These are phyloP conservation scores for Monosporozyma aquatica DNA, from an alignment of 805 yeast species.

Conservation along the genomic window DNA sequence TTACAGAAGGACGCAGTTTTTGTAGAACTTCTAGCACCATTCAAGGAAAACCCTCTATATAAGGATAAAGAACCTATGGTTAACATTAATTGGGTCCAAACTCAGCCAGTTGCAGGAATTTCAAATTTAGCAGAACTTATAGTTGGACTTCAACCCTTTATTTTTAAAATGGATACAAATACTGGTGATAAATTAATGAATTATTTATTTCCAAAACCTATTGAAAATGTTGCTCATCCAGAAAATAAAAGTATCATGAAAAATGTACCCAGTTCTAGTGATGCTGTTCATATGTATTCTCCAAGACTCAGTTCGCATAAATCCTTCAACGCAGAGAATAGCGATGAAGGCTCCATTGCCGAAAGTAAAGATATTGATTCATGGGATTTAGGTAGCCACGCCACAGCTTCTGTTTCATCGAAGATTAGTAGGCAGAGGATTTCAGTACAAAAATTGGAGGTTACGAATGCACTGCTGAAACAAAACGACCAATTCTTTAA, in stretches of 20 bases:
- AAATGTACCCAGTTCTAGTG: too few species aligned
- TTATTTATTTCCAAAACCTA: slow-evolving; percentile 38
- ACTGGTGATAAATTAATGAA: slow-evolving; percentile 43
- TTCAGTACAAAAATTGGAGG: slow-evolving; percentile 6
- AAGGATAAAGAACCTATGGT: slow-evolving; percentile 31
- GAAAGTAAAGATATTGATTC: slow-evolving; percentile 12
- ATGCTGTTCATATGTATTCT: neutral
- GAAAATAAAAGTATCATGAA: neutral
- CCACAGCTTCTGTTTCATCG: neutral
- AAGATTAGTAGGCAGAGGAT: neutral
- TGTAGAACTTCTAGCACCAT: slow-evolving; percentile 45
- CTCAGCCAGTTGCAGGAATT: slow-evolving; percentile 59
- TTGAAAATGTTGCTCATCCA: neutral
- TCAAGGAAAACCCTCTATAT: slow-evolving; percentile 15
- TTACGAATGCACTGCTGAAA: slow-evolving; percentile 2
- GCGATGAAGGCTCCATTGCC: neutral
- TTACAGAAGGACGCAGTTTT: slow-evolving; percentile 39
- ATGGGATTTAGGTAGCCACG: slow-evolving; percentile 13
- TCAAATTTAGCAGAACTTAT: slow-evolving; percentile 42
- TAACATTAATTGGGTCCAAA: slow-evolving; percentile 43
- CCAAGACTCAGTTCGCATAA: neutral
- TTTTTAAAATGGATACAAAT: slow-evolving; percentile 46
- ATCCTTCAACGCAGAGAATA: neutral
- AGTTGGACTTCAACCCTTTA: slow-evolving; percentile 44
- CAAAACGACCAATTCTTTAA: slow-evolving; percentile 21